Evolutionary conservation across 768 basidiomycete species (phyloP), one percentile per base, ranked within the genome.

Genomic region (Lyophyllum decastes): DNA sequence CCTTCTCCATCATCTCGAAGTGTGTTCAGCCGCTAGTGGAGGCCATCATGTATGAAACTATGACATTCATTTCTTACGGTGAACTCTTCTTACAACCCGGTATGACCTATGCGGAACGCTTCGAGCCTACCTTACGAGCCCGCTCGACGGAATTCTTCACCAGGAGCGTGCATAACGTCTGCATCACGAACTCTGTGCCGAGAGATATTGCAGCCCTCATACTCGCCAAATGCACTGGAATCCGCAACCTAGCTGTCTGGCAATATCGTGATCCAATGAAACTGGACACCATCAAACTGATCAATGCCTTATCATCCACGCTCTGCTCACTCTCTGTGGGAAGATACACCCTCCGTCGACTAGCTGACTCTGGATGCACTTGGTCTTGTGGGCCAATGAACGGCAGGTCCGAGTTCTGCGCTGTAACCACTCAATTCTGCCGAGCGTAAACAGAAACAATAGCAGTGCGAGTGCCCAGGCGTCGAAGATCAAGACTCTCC

Each of bases 1-100:
- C 22, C 27, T 19, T 54, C 26, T 54, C 53, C 33, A 27, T 54
- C 30, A 27, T 54, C 26, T 54, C 44, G 12, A 54, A 54, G 30
- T 44, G 53, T 4, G 19, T 54, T 26, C 53, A 54, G 27, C 43
- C 21, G 24, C 53, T 27, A 34, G 44, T 54, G 1, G 53, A 54
- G 22, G 30, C 26, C 17, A 45, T 54, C 27, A 54, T 54, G 21
- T 54, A 54, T 21, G 44, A 45, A 12, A 54, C 53, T 4, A 41
- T 53, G 8, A 24, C 33, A 22, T 30, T 54, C 49, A 22, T 51
- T 1, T 51, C 35, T 14, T 22, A 21, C 49, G 4, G 21, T 9
- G 49, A 50, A 35, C 30, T 21, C 10, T 50, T 50, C 33, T 16
- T 5, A 35, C 19, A 34, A 33, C 14, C 17, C 19, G 27, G 21